These are phyloP conservation scores for Botryotinia narcissicola DNA, from an alignment of 2,329 filamentous ascomycete species.

Conservation along the genomic window DNA sequence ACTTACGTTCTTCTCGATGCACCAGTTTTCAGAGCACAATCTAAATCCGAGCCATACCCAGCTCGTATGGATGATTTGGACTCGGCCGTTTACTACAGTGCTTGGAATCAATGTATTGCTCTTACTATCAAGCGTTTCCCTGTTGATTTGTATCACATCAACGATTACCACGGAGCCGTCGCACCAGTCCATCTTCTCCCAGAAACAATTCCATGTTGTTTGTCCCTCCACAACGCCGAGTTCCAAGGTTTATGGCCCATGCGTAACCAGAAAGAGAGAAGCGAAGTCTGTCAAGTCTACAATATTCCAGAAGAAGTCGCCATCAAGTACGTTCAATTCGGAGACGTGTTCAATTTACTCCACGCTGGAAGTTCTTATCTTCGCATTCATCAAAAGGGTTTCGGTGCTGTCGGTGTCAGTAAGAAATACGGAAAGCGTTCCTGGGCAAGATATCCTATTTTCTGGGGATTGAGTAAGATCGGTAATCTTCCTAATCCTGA, in stretches of 20 bases:
- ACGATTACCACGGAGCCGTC: conserved; percentile 62
- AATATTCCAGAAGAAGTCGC: conserved; percentile 58
- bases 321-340: conserved; percentile 62
- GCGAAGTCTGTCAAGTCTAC: conserved; percentile 64
- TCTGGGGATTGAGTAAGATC: conserved; percentile 66
- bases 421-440: conserved; percentile 67
- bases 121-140: conserved; percentile 61
- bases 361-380: conserved; percentile 62
- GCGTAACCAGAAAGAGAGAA: conserved; percentile 57
- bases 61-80: conserved; percentile 68
- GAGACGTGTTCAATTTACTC: conserved; percentile 66
- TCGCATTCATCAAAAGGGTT: conserved; percentile 64
- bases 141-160: conserved; percentile 64
- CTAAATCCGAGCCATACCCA: conserved; percentile 61
- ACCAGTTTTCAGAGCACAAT: conserved; percentile 60
- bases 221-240: conserved; percentile 67
- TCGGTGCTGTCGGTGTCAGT: conserved; percentile 65
- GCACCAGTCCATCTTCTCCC: conserved; percentile 65
- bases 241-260: conserved; percentile 70
- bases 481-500: conserved; percentile 67
- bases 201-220: conserved; percentile 55
- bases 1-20: conserved; percentile 64
- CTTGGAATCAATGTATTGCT: conserved; percentile 69
- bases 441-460: conserved; percentile 65
- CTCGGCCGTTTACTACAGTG: conserved; percentile 66